A percentile compares a stretch with the other conserved stretches of the same genome.
phyloP scores from a whole-genome alignment of 2,329 filamentous ascomycete genomes.

The Penicillium sp. region DNA sequence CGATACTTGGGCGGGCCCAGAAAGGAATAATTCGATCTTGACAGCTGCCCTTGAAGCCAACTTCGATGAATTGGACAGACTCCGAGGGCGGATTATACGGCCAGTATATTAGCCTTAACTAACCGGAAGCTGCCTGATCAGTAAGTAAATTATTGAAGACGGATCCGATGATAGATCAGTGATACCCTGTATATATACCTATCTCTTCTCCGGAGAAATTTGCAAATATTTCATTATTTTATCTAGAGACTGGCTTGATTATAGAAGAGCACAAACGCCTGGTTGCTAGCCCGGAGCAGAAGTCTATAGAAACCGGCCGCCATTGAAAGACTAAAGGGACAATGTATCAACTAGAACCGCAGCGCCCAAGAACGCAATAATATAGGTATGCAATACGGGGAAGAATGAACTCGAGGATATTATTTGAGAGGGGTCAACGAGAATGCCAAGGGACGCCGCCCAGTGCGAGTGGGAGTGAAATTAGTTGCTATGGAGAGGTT shows the following conservation, averaged over 20 bases:
- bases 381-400: neutral
- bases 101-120: neutral
- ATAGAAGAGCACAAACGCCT: neutral
- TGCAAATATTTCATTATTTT: neutral
- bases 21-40: slow-evolving; percentile 19
- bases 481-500: slow-evolving; percentile 13
- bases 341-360: slow-evolving; percentile 5
- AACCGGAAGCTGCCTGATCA: neutral
- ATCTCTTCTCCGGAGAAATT: slow-evolving; percentile 4
- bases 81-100: slow-evolving; percentile 14
- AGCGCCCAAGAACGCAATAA: slow-evolving; percentile 10
- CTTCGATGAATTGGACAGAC: slow-evolving; percentile 27
- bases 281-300: neutral
- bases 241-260: neutral
- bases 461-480: slow-evolving; percentile 12
- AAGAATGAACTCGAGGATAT: neutral
- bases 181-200: slow-evolving; percentile 11
- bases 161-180: neutral
- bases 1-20: slow-evolving; percentile 23
- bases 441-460: slow-evolving; percentile 5
- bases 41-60: slow-evolving; percentile 27
- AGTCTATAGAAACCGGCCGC: slow-evolving; percentile 5
- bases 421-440: neutral
- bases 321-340: neutral
- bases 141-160: neutral